Evolutionary conservation across 495 filamentous ascomycete genomes (phyloP), one percentile per base, ranked within the genome.

Genomic region (Amorphotheca resinae): DNA sequence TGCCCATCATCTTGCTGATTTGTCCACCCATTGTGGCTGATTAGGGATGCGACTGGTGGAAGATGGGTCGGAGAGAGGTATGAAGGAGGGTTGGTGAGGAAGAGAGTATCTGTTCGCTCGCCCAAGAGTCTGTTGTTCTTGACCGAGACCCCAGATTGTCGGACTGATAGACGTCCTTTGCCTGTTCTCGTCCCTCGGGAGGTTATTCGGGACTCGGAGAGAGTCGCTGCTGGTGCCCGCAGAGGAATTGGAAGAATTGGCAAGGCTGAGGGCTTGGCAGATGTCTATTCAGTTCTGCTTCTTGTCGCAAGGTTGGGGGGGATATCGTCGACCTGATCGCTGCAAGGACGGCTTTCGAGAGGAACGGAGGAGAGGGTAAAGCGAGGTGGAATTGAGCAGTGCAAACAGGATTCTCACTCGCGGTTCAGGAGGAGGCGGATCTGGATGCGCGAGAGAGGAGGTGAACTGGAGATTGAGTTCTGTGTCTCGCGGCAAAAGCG

Each of bases 1-100:
- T 95, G 65, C 76, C 77, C 80, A 94, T 83, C 66, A 88, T 82
- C 66, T 88, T 93, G 45, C 82, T 87, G 52, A 89, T 73, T 61
- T 73, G 70, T 48, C 71, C 83, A 57, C 85, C 85, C 85, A 93
- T 93, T 37, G 48, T 65, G 46, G 41, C 53, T 40, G 25, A 28
- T 14, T 45, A n/a, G n/a, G n/a, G n/a, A 20, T 46, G 34, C 28
- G 7, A 30, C 26, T 7, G 14, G 28, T 16, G 11, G n/a, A 15
- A 18, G 33, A 22, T 20, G 15, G 44, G 16, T 18, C 22, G 14
- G 12, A n/a, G 43, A 1, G 34, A 11, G 22, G 42, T 2, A 15
- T 40, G 17, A 20, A 32, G 6, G 9, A 15, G 22, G 22, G 22
- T 16, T 9, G 42, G 22, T 35, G 22, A 11, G 25, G 25, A 28